phyloP scores from a whole-genome alignment of 208 protist species.

The Lotmaria passim region DNA sequence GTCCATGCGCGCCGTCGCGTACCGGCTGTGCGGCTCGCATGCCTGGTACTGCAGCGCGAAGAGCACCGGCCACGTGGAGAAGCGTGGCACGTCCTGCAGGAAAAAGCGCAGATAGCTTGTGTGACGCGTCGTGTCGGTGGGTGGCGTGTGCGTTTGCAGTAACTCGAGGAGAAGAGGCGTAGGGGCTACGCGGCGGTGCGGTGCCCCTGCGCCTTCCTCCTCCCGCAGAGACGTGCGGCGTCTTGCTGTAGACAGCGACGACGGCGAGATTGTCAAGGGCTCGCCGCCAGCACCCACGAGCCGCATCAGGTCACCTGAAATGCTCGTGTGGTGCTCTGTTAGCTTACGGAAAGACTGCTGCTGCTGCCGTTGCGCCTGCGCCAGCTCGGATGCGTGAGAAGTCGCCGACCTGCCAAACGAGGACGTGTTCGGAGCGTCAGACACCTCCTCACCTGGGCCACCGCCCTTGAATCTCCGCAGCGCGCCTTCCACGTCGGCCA shows the following conservation, averaged over 20 bases:
- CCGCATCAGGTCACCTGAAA: neutral
- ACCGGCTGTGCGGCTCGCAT: constrained; percentile 23
- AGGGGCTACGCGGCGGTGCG: constrained; percentile 34
- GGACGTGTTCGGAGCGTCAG: neutral
- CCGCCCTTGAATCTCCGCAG: neutral
- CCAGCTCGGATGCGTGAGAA: too few species aligned
- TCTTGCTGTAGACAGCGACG: too few species aligned
- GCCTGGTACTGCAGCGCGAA: constrained; percentile 46
- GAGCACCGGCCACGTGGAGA: constrained; percentile 38
- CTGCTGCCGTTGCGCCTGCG: too few species aligned
- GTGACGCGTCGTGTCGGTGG: constrained; percentile 32
- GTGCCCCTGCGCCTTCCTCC: constrained; percentile 6
- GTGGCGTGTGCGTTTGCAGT: constrained; percentile 44
- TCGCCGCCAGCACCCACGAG: neutral
- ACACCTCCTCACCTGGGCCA: neutral
- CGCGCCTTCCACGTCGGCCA: constrained; percentile 17
- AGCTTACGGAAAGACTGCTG: neutral
- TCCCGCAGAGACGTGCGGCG: neutral
- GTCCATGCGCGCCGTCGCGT: constrained; percentile 14
- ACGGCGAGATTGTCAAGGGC: neutral
- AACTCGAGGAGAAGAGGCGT: constrained; percentile 49
- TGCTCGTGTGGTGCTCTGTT: neutral
- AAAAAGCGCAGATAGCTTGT: constrained; percentile 34
- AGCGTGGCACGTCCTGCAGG: constrained; percentile 35
- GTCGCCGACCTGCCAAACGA: too few species aligned